A percentile compares a stretch with the other conserved stretches of the same genome.
Conservation (phyloP, 768 basidiomycete genomes). For the Hygrocybe punicea region DNA sequence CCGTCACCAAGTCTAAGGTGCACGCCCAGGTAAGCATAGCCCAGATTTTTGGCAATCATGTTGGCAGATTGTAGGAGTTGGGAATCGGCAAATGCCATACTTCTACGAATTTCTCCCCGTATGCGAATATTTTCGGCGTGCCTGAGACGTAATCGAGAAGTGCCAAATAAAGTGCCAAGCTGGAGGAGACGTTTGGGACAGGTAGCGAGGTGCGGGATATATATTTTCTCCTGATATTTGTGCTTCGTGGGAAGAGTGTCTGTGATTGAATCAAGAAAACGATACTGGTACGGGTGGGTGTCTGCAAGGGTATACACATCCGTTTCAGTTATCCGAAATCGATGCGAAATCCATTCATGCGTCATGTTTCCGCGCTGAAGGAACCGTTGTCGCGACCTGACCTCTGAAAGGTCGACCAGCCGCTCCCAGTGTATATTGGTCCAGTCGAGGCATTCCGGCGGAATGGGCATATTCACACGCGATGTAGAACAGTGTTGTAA, state of each 20-base stretch:
- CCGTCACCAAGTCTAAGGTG: slow-evolving; percentile 74
- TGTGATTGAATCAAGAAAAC: slow-evolving; percentile 49
- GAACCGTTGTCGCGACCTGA: slow-evolving; percentile 41
- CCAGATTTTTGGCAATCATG: slow-evolving; percentile 43
- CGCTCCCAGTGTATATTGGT: slow-evolving; percentile 69
- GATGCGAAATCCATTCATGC: slow-evolving; percentile 43
- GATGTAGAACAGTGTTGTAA: slow-evolving; percentile 48
- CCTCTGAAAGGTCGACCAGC: slow-evolving; percentile 53
- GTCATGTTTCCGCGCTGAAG: slow-evolving; percentile 51
- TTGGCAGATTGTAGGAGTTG: slow-evolving; percentile 43
- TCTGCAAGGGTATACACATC: slow-evolving; percentile 55
- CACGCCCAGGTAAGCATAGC: slow-evolving; percentile 52
- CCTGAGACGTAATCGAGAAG: slow-evolving; percentile 59
- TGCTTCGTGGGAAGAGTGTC: slow-evolving; percentile 23
- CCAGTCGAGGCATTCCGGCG: slow-evolving; percentile 60
- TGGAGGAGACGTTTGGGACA: slow-evolving; percentile 54
- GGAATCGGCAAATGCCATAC: slow-evolving; percentile 57
- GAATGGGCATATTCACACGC: slow-evolving; percentile 32
- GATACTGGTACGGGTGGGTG: slow-evolving; percentile 56
- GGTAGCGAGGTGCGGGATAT: slow-evolving; percentile 41
- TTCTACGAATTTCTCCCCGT: slow-evolving; percentile 47
- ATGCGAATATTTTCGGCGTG: slow-evolving; percentile 38
- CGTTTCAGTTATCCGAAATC: slow-evolving; percentile 35
- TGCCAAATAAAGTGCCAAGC: slow-evolving; percentile 74
- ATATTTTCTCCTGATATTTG: slow-evolving; percentile 45